Conservation (phyloP, 2,329 filamentous ascomycete genomes). For the Sclerotinia minor region DNA sequence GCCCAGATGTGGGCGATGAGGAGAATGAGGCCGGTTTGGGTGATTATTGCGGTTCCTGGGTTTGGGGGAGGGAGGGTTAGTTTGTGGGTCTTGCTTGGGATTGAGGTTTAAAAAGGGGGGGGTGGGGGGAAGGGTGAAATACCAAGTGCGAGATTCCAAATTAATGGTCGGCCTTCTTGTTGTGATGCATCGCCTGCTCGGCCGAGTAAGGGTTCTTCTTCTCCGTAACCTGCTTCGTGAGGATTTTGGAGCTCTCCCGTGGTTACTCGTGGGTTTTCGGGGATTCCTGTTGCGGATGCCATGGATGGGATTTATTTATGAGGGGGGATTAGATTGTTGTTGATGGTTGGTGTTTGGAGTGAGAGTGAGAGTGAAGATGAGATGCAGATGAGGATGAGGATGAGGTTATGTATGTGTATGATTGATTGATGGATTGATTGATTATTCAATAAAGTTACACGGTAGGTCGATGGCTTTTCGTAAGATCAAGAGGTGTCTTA, state of each 20-base stretch:
- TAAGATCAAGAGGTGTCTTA: neutral
- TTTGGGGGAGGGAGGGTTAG: slow-evolving; percentile 28
- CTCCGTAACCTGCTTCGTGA: slow-evolving; percentile 43
- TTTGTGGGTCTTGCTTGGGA: neutral
- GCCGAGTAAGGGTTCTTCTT: slow-evolving; percentile 71
- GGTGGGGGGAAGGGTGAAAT: slow-evolving; percentile 28
- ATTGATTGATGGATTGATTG: too few species aligned
- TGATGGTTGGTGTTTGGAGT: too few species aligned
- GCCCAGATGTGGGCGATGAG: slow-evolving; percentile 77
- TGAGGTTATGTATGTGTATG: too few species aligned
- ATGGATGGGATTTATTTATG: slow-evolving; percentile 45
- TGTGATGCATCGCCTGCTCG: slow-evolving; percentile 73
- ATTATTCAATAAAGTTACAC: too few species aligned
- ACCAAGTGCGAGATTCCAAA: slow-evolving; percentile 76
- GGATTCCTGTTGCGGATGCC: slow-evolving; percentile 69
- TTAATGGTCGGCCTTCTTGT: slow-evolving; percentile 60
- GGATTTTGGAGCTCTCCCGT: slow-evolving; percentile 34
- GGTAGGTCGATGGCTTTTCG: too few species aligned
- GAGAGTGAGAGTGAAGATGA: too few species aligned
- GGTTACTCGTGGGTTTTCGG: slow-evolving; percentile 48
- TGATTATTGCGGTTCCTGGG: slow-evolving; percentile 75
- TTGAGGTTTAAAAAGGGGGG: too few species aligned
- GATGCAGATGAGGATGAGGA: too few species aligned
- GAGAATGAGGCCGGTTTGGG: slow-evolving; percentile 76
- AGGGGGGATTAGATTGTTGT: neutral